Evolutionary conservation across 2,329 filamentous ascomycete genomes (phyloP).

Genomic region (Cladosporium sp.): DNA sequence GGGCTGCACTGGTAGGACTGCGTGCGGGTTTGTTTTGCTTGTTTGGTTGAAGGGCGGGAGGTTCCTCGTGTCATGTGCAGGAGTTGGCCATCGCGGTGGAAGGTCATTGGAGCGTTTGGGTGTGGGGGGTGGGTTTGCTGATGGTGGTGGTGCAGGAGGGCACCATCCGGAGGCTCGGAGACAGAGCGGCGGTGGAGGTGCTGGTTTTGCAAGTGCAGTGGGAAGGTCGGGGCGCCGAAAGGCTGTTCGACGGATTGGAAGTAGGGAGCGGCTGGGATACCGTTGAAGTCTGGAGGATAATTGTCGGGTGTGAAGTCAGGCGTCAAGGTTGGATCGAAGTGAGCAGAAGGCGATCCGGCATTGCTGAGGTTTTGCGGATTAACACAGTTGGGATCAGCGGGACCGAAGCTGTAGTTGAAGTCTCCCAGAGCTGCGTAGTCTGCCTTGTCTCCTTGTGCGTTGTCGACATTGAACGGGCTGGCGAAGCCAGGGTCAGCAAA

Average conservation of each 20-base stretch:
- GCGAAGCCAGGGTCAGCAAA: conserved; percentile 22
- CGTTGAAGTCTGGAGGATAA: conserved; percentile 22
- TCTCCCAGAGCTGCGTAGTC: conserved; percentile 22
- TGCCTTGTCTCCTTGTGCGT: conserved; percentile 20
- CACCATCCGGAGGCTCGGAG: conserved; percentile 28
- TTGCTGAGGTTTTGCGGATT: conserved; percentile 11
- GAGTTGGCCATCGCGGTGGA: conserved; percentile 28
- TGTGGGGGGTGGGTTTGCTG: neutral
- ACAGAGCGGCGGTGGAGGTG: conserved; percentile 28
- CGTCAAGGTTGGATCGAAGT: conserved; percentile 16
- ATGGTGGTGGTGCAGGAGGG: conserved; percentile 10
- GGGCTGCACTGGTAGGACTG: conserved; percentile 19
- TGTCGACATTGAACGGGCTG: conserved; percentile 14
- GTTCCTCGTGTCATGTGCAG: conserved; percentile 23
- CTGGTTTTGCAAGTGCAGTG: conserved; percentile 10
- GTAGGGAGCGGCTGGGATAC: conserved; percentile 22
- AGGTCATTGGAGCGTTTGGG: conserved; percentile 20
- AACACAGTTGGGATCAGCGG: conserved; percentile 21
- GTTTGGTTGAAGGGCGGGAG: conserved; percentile 20
- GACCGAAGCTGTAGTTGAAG: conserved; percentile 25
- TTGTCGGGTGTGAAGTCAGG: conserved; percentile 15
- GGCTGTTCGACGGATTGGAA: conserved; percentile 26
- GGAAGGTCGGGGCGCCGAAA: conserved; percentile 19
- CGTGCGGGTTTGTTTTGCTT: conserved; percentile 19
- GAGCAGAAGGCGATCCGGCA: conserved; percentile 22